These are phyloP conservation scores for Pichia sp. DNA, from an alignment of 1,139 yeast genomes.

Conservation along the genomic window DNA sequence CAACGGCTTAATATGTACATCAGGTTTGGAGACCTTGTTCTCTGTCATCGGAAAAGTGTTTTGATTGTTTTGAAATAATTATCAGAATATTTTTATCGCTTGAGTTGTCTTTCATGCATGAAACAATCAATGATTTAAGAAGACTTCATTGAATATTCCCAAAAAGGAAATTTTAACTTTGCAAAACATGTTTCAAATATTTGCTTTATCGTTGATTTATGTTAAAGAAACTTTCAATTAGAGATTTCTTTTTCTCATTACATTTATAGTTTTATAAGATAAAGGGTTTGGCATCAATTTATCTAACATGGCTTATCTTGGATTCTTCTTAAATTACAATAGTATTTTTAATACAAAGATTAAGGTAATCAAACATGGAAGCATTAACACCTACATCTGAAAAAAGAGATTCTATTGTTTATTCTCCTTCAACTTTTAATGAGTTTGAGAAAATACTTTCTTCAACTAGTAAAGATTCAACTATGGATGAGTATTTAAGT, in stretches of 20 bases:
- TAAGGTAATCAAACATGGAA: background rate
- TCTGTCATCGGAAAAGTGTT: no score
- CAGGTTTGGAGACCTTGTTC: background rate
- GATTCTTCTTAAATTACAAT: background rate
- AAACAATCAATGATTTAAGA: background rate
- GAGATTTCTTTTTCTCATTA: background rate
- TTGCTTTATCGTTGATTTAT: background rate
- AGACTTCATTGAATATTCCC: constrained; percentile 13
- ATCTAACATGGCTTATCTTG: background rate
- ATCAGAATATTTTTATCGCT: background rate
- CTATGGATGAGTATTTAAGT: background rate
- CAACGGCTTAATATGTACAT: background rate
- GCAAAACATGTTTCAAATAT: background rate
- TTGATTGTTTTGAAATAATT: no score
- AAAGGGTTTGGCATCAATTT: background rate
- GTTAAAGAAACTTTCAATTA: background rate
- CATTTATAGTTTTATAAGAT: background rate
- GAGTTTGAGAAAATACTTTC: background rate
- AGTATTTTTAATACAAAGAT: background rate
- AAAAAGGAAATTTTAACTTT: constrained; percentile 12
- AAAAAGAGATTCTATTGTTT: background rate
- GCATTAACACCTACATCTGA: background rate
- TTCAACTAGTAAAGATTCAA: background rate
- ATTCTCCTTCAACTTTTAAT: background rate
- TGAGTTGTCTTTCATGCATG: background rate